Evolutionary conservation across 768 basidiomycete species (phyloP), one percentile per base, ranked within the genome.

Genomic region (Serendipita vermifera): DNA sequence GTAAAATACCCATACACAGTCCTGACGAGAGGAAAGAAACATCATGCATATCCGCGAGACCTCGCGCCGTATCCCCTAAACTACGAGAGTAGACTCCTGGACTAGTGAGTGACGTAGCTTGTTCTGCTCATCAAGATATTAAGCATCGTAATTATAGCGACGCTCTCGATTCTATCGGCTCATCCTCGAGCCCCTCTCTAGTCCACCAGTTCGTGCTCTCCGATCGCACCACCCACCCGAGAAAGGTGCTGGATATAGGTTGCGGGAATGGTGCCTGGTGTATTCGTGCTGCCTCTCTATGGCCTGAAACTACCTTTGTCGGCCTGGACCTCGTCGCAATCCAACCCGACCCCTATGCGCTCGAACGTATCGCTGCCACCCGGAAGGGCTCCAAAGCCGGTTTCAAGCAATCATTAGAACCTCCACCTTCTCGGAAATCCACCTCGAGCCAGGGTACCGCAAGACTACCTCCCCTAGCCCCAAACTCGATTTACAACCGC

Each of bases 301-400:
- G 46, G 46, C 46, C 46, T 31, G n/a, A 51, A 26, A 51, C 46
- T 5, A 20, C 15, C n/a, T 51, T 51, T n/a, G 27, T 31, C 22
- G 46, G 46, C 9, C 46, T 51, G 22, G 46, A 51, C 29, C 17
- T 51, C 7, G 46, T 51, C 46, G 46, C 46, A 9, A 51, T 51
- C 29, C 46, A 51, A 51, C 27, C 46, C 15, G 46, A 22, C 20
- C 29, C 46, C 5, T 51, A 20, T 26, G 17, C 22, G 7, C 9
- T 29, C 46, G 9, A 51, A 51, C n/a, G 46, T 26, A 15, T 29
- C 46, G n/a, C 35, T n/a, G 35, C 9, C 35, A n/a, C 35, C 35
- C 35, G 9, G 35, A 9, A n/a, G 35, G 35, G 35, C 35, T 9
- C 35, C 35, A 36, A n/a, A 9, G 35, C 9, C 35, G 35, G 9